Evolutionary conservation across 2,329 filamentous ascomycete genomes (phyloP).

Genomic region (Neofusicoccum ribis): DNA sequence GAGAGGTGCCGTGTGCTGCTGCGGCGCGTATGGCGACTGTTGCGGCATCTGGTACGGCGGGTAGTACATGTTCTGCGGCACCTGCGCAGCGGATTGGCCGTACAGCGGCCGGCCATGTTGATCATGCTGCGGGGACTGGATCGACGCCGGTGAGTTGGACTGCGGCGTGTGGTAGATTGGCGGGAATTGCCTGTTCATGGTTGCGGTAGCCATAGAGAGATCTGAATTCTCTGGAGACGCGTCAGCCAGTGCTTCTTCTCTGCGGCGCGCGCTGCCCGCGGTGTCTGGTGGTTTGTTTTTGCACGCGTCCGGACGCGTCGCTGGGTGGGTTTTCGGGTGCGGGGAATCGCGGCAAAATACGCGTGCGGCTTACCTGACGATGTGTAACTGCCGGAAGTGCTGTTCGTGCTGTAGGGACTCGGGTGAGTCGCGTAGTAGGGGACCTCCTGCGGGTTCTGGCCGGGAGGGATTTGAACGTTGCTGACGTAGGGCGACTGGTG

Average conservation of each 20-base stretch:
- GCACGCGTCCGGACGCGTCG: slow-evolving; percentile 7
- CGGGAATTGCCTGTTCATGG: slow-evolving; percentile 73
- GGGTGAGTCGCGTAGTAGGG: slow-evolving; percentile 69
- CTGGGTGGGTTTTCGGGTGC: background rate
- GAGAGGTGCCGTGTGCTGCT: slow-evolving; percentile 53
- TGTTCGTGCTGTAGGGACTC: slow-evolving; percentile 80
- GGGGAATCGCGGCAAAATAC: background rate
- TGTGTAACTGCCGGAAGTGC: slow-evolving; percentile 79
- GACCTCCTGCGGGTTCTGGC: slow-evolving; percentile 66
- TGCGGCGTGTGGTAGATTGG: slow-evolving; percentile 95
- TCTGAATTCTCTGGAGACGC: slow-evolving; percentile 71
- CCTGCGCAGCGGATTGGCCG: slow-evolving; percentile 73
- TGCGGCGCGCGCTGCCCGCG: background rate
- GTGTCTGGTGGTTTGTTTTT: background rate
- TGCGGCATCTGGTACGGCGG: slow-evolving; percentile 57
- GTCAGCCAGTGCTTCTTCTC: slow-evolving; percentile 43
- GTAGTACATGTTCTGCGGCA: slow-evolving; percentile 90
- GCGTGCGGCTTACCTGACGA: slow-evolving; percentile 57
- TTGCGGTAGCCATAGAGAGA: slow-evolving; percentile 63
- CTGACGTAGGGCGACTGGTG: slow-evolving; percentile 65
- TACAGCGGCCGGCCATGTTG: slow-evolving; percentile 83
- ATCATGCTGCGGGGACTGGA: slow-evolving; percentile 89
- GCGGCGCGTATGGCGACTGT: slow-evolving; percentile 58
- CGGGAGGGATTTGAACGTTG: slow-evolving; percentile 61
- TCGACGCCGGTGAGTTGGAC: slow-evolving; percentile 90